Evolutionary conservation across 1,139 yeast species (phyloP).

Genomic region (Debaryomycetaceae sp.): DNA sequence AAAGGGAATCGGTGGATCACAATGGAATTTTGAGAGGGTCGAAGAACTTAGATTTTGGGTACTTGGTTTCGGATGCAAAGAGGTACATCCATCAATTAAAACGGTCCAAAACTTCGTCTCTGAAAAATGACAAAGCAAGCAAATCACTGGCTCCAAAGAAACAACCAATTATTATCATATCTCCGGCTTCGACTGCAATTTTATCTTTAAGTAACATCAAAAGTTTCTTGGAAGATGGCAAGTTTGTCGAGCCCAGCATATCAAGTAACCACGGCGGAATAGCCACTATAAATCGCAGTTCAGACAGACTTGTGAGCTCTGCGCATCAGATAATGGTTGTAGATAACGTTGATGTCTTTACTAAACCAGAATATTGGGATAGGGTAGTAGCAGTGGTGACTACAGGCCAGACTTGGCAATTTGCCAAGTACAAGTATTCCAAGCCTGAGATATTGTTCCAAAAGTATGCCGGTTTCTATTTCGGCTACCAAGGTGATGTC

Average conservation of each 20-base stretch:
- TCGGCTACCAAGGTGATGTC: slow-evolving; percentile 74
- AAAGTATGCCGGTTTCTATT: slow-evolving; percentile 77
- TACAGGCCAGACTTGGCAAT: slow-evolving; percentile 98
- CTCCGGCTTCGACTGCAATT: slow-evolving; percentile 93
- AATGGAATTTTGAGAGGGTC: slow-evolving; percentile 77
- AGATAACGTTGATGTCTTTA: slow-evolving; percentile 82
- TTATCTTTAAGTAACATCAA: slow-evolving; percentile 79
- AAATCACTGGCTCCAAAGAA: slow-evolving; percentile 31
- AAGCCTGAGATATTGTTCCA: slow-evolving; percentile 81
- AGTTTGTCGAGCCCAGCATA: slow-evolving; percentile 57
- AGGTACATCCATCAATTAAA: slow-evolving; percentile 57
- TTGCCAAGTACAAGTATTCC: slow-evolving; percentile 78
- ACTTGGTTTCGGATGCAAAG: slow-evolving; percentile 70
- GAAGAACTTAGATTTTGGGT: slow-evolving; percentile 69
- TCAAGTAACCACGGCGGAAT: slow-evolving; percentile 41
- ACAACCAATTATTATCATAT: slow-evolving; percentile 88
- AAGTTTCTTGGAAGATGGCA: slow-evolving; percentile 75
- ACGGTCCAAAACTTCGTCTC: slow-evolving; percentile 26
- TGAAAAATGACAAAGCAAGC: slow-evolving; percentile 7
- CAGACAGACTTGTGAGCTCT: slow-evolving; percentile 51
- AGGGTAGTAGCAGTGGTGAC: slow-evolving; percentile 94
- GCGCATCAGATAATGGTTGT: slow-evolving; percentile 73
- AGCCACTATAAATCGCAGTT: slow-evolving; percentile 52
- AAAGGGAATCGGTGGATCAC: slow-evolving; percentile 71
- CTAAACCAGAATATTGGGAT: slow-evolving; percentile 96